Conservation (phyloP, 352 stramenopile species). For the Phytophthora sojae region DNA sequence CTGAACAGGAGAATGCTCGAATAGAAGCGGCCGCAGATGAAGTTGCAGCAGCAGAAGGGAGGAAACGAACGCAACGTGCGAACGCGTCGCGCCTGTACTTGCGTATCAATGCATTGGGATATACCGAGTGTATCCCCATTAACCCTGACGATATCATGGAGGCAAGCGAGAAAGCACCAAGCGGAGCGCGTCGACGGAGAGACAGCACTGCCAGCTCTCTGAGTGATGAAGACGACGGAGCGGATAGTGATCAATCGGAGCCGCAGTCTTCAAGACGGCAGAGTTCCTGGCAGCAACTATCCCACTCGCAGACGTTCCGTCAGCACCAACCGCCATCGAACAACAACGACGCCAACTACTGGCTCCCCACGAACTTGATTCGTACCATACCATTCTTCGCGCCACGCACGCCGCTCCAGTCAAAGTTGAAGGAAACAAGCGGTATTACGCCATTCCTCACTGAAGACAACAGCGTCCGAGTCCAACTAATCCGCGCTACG, state of each 20-base stretch:
- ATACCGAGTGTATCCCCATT: slow-evolving; percentile 80
- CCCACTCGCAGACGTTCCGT: slow-evolving; percentile 9
- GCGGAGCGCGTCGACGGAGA: slow-evolving; percentile 47
- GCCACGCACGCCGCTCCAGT: slow-evolving; percentile 71
- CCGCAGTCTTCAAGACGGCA: slow-evolving; percentile 13
- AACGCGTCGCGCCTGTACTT: slow-evolving; percentile 66
- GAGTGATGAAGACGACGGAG: slow-evolving; percentile 42
- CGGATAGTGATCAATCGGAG: slow-evolving; percentile 25
- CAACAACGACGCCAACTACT: slow-evolving; percentile 64
- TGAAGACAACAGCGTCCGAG: slow-evolving; percentile 75
- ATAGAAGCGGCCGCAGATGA: slow-evolving; percentile 36
- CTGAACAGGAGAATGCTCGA: slow-evolving; percentile 51
- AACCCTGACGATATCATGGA: slow-evolving; percentile 61
- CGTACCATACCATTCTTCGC: slow-evolving; percentile 82
- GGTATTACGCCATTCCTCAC: slow-evolving; percentile 69
- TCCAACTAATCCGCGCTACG: slow-evolving; percentile 80
- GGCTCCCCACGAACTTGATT: slow-evolving; percentile 79
- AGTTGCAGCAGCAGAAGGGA: slow-evolving; percentile 37
- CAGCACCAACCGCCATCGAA: neutral
- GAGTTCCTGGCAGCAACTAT: slow-evolving; percentile 8
- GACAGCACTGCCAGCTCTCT: slow-evolving; percentile 38
- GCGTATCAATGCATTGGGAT: slow-evolving; percentile 75
- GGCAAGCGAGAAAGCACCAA: slow-evolving; percentile 54
- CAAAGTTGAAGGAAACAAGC: slow-evolving; percentile 82
- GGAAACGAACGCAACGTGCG: slow-evolving; percentile 23